Evolutionary conservation across 768 basidiomycete genomes (phyloP).

Genomic region (button mushroom (Agaricus bisporus)): DNA sequence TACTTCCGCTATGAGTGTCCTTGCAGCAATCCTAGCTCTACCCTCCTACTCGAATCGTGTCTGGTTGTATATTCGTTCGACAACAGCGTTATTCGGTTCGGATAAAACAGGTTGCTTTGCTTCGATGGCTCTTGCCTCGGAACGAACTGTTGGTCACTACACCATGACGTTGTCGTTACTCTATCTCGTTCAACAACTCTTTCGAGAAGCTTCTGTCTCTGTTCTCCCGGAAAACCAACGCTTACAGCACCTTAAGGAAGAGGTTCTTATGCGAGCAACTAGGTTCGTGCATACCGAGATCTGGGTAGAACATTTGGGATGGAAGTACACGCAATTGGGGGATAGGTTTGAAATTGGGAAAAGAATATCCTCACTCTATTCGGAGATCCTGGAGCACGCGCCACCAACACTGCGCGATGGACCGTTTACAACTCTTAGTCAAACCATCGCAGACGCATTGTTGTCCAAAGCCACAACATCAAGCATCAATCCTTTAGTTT

Average conservation of each 20-base stretch:
- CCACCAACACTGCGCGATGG: slow-evolving; percentile 46
- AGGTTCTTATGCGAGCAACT: slow-evolving; percentile 73
- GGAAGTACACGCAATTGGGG: slow-evolving; percentile 80
- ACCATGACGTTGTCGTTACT: slow-evolving; percentile 79
- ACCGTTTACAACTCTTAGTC: slow-evolving; percentile 57
- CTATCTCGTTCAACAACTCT: slow-evolving; percentile 68
- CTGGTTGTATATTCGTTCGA: slow-evolving; percentile 84
- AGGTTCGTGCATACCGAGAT: slow-evolving; percentile 81
- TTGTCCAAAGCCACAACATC: slow-evolving; percentile 72
- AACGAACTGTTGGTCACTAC: slow-evolving; percentile 69
- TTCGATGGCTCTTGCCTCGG: slow-evolving; percentile 60
- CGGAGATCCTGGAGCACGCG: slow-evolving; percentile 57
- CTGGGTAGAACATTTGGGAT: slow-evolving; percentile 80
- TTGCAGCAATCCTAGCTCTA: slow-evolving; percentile 68
- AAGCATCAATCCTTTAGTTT: slow-evolving; percentile 75
- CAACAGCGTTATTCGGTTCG: slow-evolving; percentile 69
- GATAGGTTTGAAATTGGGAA: slow-evolving; percentile 81
- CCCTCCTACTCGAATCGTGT: slow-evolving; percentile 76
- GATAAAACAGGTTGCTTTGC: slow-evolving; percentile 50
- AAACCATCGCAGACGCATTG: slow-evolving; percentile 62
- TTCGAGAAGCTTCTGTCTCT: slow-evolving; percentile 64
- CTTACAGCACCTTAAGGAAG: slow-evolving; percentile 72
- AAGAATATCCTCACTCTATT: slow-evolving; percentile 60
- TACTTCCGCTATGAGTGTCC: slow-evolving; percentile 76
- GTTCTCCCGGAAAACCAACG: slow-evolving; percentile 51